phyloP scores from a whole-genome alignment of 257 asterid species.

The Datura wrightii region DNA sequence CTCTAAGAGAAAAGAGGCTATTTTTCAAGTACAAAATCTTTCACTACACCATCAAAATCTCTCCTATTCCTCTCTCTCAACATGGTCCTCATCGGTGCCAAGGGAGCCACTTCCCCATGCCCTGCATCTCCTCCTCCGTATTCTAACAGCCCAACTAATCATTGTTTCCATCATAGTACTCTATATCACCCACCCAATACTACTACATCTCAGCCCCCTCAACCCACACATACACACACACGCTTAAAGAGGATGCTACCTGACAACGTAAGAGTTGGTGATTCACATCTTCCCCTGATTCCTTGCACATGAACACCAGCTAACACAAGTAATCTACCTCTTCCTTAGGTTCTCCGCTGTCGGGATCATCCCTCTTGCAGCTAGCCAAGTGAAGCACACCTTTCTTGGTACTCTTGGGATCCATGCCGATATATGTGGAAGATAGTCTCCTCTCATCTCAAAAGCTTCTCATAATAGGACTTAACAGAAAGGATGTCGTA shows the following conservation, averaged over 20 bases:
- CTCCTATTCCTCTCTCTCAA: background rate
- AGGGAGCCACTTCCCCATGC: background rate
- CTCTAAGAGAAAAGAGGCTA: background rate
- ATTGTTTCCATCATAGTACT: background rate
- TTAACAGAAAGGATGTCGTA: no score
- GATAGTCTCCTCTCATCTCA: no score
- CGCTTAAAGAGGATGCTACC: background rate
- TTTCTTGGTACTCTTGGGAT: no score
- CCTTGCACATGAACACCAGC: no score
- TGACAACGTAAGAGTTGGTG: background rate
- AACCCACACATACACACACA: no score
- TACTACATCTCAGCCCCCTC: background rate
- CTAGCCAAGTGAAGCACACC: no score
- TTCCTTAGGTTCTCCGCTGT: no score
- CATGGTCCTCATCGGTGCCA: background rate
- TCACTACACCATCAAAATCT: background rate
- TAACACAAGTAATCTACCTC: no score
- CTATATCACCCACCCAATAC: background rate
- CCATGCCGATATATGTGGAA: no score
- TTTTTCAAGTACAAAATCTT: background rate
- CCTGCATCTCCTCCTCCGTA: background rate
- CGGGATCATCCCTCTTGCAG: no score
- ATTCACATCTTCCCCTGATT: no score
- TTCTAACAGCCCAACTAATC: background rate
- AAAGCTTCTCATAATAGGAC: no score